Base-by-base conservation (phyloP, 108 stramenopile genomes). In the Nannochloropsis oceanica region DNA sequence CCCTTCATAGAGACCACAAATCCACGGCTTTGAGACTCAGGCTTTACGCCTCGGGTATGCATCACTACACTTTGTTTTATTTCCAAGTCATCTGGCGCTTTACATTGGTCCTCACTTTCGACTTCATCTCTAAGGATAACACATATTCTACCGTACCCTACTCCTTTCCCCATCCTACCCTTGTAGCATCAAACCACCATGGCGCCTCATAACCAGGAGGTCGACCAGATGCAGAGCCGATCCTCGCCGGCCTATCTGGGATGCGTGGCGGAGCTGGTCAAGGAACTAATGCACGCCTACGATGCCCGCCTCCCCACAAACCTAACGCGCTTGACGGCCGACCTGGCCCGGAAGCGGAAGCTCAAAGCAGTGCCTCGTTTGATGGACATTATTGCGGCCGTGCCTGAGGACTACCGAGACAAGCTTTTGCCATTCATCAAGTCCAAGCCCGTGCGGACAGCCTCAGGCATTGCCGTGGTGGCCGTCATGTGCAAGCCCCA, bases 401-500 rank as follows among this genome's bases (percentile, higher is more conserved):
- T 97, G 25, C 97, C 97, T n/a, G 84, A 90, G 24, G 84, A 90
- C 26, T 94, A 95, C 89, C 90, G 93, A 79, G 83, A 91, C 13
- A 93, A 93, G 83, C 84, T 97, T 13, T 85, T 93, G 86, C 97
- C 97, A 0, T 96, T 89, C 83, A 85, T 97, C 79, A 93, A 95
- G 84, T 93, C 94, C 43, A 96, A 96, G 86, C 97, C 97, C 0
- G 95, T 97, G 11, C 93, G 97, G 12, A 94, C 95, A n/a, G 97
- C 97, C 27, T 91, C 91, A 11, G 97, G 97, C 14, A 95, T 97
- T 13, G 95, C 95, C 3, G 95, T 97, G 8, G 97, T 97, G 42
- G 97, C 97, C 0, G 95, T 97, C 79, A 97, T 97, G 97, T 91
- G 91, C 88, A 97, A 97, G 86, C 97, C 97, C 13, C 97, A 97